Evolutionary conservation across 257 asterid genomes (phyloP), one percentile per base, ranked within the genome.

Genomic region (Gynochthodes officinalis): DNA sequence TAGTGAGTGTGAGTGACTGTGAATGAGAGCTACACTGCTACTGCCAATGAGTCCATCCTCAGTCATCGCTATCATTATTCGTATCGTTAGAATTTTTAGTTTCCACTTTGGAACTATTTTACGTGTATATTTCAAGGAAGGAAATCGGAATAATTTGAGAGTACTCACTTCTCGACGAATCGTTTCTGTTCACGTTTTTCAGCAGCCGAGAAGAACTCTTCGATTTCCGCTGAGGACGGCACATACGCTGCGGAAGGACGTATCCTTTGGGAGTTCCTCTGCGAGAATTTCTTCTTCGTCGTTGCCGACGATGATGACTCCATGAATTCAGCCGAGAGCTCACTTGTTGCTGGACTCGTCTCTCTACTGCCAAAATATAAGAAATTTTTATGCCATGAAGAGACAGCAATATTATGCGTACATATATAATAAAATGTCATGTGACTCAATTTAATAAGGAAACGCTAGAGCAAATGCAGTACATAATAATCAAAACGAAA

Each of bases 81-180:
- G 23, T 19, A 5, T 16, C 13, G 2, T 39, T n/a, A 64, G 55
- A 25, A 40, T 23, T 39, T 70, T 27, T 5, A 60, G 9, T 70
- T 74, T 70, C 67, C 16, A 30, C 52, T 70, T 52, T 39, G 63
- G 40, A 33, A 35, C n/a, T n/a, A n/a, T n/a, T n/a, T 40, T 65
- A 43, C 32, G 10, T 25, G 74, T 39, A 58, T n/a, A 8, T 53
- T 40, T 1, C 49, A 2, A 21, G 25, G 25, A 50, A 19, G 23
- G 15, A 37, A 14, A 33, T 37, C 30, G 30, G 67, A 37, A 27
- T 21, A 39, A 23, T 32, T 39, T 39, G 2, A 6, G 5, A 11
- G 16, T 70, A 83, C 97, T 82, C 75, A 94, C 97, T 91, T 91
- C 75, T 91, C 96, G 21, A 79, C 67, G 64, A 91, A 91, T 66